Evolutionary conservation across 2,329 filamentous ascomycete species (phyloP).

Genomic region (Teratosphaeria gauchensis): DNA sequence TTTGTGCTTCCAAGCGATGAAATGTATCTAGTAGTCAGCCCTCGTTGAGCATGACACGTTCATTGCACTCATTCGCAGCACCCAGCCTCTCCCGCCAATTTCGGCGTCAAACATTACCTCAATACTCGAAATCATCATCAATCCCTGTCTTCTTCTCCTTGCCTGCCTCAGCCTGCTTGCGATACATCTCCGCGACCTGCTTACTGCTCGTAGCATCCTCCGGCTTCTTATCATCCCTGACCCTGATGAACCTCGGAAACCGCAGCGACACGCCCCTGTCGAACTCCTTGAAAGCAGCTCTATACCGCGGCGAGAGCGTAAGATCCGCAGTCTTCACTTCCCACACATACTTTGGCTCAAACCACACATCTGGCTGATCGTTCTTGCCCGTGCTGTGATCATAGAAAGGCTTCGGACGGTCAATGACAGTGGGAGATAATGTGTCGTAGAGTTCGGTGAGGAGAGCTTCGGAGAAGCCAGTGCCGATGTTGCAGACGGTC

Average conservation of each 20-base stretch:
- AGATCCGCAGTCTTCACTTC: conserved; percentile 96
- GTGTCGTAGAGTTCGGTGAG: conserved; percentile 76
- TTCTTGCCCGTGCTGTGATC: conserved; percentile 72
- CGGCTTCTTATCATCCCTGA: conserved; percentile 90
- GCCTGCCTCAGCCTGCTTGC: conserved; percentile 79
- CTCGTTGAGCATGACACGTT: no score
- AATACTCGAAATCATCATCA: conserved; percentile 99
- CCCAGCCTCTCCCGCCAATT: not conserved
- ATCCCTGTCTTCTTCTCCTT: conserved; percentile 79
- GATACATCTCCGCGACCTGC: conserved; percentile 94
- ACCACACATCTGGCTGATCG: conserved; percentile 97
- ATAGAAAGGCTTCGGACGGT: conserved; percentile 90
- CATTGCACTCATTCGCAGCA: not conserved
- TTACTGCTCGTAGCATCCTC: conserved; percentile 76
- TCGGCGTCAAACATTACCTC: not conserved
- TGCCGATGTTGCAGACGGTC: conserved; percentile 96
- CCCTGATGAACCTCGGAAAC: conserved; percentile 87
- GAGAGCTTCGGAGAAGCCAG: conserved; percentile 87
- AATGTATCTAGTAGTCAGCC: no score
- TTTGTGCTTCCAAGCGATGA: no score
- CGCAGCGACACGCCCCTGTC: conserved; percentile 79
- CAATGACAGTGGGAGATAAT: conserved; percentile 70
- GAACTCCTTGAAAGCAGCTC: conserved; percentile 76
- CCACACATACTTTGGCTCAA: conserved; percentile 91
- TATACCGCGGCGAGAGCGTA: conserved; percentile 84